Evolutionary conservation across 2,329 filamentous ascomycete genomes (phyloP), one percentile per base, ranked within the genome.

Genomic region (Aspergillus terreus): DNA sequence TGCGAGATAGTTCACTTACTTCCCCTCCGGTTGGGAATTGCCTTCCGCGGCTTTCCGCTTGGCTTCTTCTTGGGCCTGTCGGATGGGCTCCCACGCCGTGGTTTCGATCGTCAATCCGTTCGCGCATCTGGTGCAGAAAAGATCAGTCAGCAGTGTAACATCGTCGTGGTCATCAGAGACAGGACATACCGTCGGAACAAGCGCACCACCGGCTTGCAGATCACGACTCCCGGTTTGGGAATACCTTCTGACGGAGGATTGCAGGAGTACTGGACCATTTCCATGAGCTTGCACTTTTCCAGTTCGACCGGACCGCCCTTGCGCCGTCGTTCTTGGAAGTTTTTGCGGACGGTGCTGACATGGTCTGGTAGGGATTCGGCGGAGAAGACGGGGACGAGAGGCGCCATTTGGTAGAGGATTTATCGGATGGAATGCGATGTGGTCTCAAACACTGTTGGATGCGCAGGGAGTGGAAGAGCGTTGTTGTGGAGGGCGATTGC

Each of bases 241-340:
- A 74, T 68, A 42, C 64, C 66, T 47, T 74, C 70, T 33, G 72
- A 67, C 7, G 76, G 71, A 9, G 82, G 69, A 62, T 82, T 77
- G 68, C 84, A 87, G 23, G 78, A 78, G 63, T 84, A 86, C 69
- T 87, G 83, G 44, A 82, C 70, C 67, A 86, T 67, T 64, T 85
- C 81, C 58, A 81, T 73, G 38, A 86, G 68, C 51, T 76, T 68
- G 65, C 83, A 86, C 46, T 80, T 70, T 49, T 71, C 65, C 5
- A 86, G 71, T 30, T 80, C 71, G 53, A 83, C 69, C 14, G 75
- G 69, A 23, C 63, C 62, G 42, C 75, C 72, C 64, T 83, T 83
- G 54, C 80, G 78, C 46, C 71, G 67, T 63, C 79, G 71, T 70
- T 80, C 56, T 68, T 74, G 57, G 76, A 73, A 65, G 74, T 76